These are phyloP conservation scores for Boechera stricta DNA, from an alignment of 345 rosid species.

Conservation along the genomic window DNA sequence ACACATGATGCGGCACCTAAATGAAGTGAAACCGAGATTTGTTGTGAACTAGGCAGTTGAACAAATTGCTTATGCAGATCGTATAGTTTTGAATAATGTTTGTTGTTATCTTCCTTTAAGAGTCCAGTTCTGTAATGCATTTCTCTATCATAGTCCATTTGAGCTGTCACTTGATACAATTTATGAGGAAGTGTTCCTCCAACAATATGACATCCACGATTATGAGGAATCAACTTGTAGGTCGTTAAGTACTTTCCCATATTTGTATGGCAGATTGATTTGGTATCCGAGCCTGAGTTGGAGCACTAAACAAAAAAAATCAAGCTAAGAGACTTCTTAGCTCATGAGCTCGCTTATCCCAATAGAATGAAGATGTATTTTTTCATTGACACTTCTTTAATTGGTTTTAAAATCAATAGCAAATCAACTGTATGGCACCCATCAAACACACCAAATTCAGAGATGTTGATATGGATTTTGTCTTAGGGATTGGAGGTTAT, in stretches of 20 bases:
- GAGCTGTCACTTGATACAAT: background rate
- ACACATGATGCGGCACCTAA: background rate
- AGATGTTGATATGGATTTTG: conserved; percentile 68
- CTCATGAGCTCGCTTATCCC: background rate
- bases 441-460: conserved; percentile 64
- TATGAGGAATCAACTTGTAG: background rate
- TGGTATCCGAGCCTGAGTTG: conserved; percentile 62
- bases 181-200: background rate
- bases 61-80: conserved; percentile 13
- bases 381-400: background rate
- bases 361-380: background rate
- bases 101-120: background rate
- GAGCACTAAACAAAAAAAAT: conserved; percentile 57
- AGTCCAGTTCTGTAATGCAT: background rate
- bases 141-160: background rate
- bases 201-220: background rate
- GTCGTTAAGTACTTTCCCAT: background rate
- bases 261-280: conserved; percentile 61
- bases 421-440: conserved; percentile 71
- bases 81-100: background rate
- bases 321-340: conserved; percentile 50
- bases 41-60: background rate
- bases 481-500: conserved; percentile 78
- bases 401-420: conserved; percentile 42
- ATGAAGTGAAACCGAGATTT: conserved; percentile 1